Evolutionary conservation across 1,284 basidiomycete species (phyloP).

Genomic region (Cystobasidium sp.): DNA sequence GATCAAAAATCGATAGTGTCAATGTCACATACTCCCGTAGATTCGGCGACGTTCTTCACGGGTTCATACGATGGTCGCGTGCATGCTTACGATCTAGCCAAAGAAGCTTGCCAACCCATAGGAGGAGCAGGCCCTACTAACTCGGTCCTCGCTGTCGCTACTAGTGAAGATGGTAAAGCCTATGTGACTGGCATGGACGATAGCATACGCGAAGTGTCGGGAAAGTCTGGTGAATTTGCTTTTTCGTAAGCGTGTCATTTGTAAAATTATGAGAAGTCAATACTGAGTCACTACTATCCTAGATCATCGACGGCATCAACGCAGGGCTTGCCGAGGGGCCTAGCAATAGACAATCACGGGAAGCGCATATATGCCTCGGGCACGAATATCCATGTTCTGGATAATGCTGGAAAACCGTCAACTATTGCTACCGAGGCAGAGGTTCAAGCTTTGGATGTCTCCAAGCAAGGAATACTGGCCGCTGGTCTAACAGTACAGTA

Average conservation of each 20-base stretch:
- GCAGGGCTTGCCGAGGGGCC: constrained; percentile 72
- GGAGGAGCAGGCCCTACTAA: constrained; percentile 72
- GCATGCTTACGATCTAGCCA: constrained; percentile 64
- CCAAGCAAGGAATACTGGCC: constrained; percentile 65
- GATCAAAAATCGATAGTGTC: constrained; percentile 77
- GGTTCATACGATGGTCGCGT: constrained; percentile 84
- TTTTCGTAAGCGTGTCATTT: constrained; percentile 59
- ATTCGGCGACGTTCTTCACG: constrained; percentile 69
- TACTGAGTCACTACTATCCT: not conserved
- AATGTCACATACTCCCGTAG: constrained; percentile 53
- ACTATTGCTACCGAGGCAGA: constrained; percentile 60
- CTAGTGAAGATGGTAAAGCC: constrained; percentile 62
- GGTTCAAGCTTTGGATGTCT: constrained; percentile 69
- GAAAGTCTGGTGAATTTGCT: constrained; percentile 62
- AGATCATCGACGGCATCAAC: constrained; percentile 57
- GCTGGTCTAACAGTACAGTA: constrained; percentile 71
- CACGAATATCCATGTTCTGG: constrained; percentile 66
- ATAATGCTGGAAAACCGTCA: constrained; percentile 47
- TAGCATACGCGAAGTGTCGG: constrained; percentile 69
- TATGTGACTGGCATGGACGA: constrained; percentile 82
- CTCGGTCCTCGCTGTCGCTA: constrained; percentile 68
- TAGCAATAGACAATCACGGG: constrained; percentile 67
- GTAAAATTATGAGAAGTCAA: not conserved
- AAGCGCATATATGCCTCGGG: constrained; percentile 69
- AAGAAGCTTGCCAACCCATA: constrained; percentile 61